A percentile compares a stretch with the other conserved stretches of the same genome.
These are phyloP conservation scores for Pichia phayaonensis DNA, from an alignment of 805 yeast genomes.

Conservation along the genomic window DNA sequence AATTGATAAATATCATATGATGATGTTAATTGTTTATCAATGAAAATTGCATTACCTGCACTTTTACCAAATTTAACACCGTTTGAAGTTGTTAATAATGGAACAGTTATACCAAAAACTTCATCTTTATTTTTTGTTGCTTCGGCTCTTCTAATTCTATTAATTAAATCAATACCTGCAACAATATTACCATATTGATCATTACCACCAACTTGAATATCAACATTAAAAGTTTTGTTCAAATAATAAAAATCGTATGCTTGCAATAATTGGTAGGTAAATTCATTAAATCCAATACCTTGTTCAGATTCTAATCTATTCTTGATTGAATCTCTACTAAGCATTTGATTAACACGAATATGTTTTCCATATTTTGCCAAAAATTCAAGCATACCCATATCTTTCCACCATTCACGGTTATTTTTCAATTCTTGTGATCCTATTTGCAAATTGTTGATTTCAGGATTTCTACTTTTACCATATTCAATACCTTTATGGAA, in stretches of 20 bases:
- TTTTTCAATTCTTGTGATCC: slow-evolving; percentile 34
- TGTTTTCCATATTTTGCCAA: slow-evolving; percentile 67
- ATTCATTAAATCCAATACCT: slow-evolving; percentile 91
- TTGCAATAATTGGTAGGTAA: slow-evolving; percentile 85
- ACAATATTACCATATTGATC: slow-evolving; percentile 99
- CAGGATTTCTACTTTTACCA: slow-evolving; percentile 42
- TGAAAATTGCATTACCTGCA: slow-evolving; percentile 93
- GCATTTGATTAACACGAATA: slow-evolving; percentile 79
- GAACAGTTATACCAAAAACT: slow-evolving; percentile 79
- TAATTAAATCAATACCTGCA: slow-evolving; percentile 86
- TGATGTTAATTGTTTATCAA: slow-evolving; percentile 65
- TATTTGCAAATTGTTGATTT: slow-evolving; percentile 7
- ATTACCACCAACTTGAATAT: slow-evolving; percentile 86
- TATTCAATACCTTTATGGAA: slow-evolving; percentile 55
- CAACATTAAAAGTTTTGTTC: slow-evolving; percentile 48
- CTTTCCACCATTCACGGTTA: slow-evolving; percentile 83
- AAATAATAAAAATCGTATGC: slow-evolving; percentile 91
- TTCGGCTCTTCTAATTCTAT: slow-evolving; percentile 37
- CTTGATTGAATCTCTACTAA: slow-evolving; percentile 81
- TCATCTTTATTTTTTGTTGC: slow-evolving; percentile 13
- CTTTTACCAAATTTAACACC: slow-evolving; percentile 96
- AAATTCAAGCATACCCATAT: slow-evolving; percentile 68
- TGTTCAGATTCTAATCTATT: slow-evolving; percentile 57
- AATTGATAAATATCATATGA: slow-evolving; percentile 82
- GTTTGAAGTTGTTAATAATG: slow-evolving; percentile 74